Percentiles rank a stretch among this genome's conserved stretches.
These are phyloP conservation scores for Sugiyamaella paludigena DNA, from an alignment of 1,139 yeast genomes.

Conservation along the genomic window DNA sequence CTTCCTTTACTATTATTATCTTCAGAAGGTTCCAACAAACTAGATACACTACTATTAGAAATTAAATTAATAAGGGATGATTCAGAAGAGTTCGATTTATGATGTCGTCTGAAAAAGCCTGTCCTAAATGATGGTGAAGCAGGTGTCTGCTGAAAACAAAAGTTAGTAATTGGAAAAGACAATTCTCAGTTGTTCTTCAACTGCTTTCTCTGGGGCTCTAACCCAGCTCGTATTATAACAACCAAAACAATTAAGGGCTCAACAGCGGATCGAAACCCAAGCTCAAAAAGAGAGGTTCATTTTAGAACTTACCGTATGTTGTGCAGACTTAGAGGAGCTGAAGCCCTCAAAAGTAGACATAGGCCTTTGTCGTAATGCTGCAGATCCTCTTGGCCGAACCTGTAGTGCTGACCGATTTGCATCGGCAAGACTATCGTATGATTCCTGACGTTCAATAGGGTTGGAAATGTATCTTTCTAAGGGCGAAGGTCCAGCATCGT, in stretches of 20 bases:
- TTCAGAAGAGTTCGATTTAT: conserved; percentile 57
- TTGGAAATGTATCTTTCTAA: conserved; percentile 8
- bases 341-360: conserved; percentile 20
- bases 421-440: conserved; percentile 10
- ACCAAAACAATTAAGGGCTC: no score
- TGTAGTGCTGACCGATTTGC: neutral
- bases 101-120: conserved; percentile 58
- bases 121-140: conserved; percentile 44
- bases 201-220: no score
- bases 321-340: conserved; percentile 12
- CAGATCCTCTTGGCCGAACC: conserved; percentile 10
- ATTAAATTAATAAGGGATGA: conserved; percentile 29
- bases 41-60: conserved; percentile 2
- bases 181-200: neutral
- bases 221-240: no score
- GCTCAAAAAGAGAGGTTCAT: no score
- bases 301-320: conserved; percentile 19
- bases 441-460: conserved; percentile 3
- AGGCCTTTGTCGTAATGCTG: conserved; percentile 14
- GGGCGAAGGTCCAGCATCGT: conserved; percentile 3
- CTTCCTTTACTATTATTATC: no score
- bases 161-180: neutral
- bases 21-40: conserved; percentile 8
- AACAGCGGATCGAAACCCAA: no score
- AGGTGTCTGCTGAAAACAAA: conserved; percentile 33